phyloP scores from a whole-genome alignment of 257 asterid genomes.

The Solanum lignicaule region DNA sequence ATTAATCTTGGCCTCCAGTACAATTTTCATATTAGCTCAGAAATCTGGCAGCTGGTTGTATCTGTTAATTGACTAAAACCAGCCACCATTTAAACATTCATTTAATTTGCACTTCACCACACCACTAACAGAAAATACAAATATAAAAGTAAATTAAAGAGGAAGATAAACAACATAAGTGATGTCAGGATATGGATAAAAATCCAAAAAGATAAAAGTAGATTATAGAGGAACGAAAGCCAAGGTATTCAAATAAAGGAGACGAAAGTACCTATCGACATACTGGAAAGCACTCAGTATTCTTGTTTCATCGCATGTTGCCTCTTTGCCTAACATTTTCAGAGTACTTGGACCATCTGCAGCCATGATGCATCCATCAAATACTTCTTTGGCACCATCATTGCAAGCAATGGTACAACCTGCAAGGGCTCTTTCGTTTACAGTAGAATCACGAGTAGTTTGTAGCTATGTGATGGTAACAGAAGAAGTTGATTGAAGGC shows the following conservation, averaged over 20 bases:
- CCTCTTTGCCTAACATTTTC: slow-evolving; percentile 50
- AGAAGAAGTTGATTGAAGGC: not conserved
- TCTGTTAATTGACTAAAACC: not conserved
- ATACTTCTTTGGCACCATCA: slow-evolving; percentile 42
- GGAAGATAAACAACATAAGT: not conserved
- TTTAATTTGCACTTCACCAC: not conserved
- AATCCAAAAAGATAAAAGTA: not conserved
- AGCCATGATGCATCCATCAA: slow-evolving; percentile 59
- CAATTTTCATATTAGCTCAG: not conserved
- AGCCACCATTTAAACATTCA: not conserved
- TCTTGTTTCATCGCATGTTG: slow-evolving; percentile 57
- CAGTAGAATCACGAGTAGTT: not conserved
- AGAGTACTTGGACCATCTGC: slow-evolving; percentile 75
- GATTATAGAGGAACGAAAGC: not conserved
- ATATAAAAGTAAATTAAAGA: too few species aligned
- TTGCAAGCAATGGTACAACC: slow-evolving; percentile 46
- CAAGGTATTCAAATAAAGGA: not conserved
- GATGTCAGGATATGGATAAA: too few species aligned
- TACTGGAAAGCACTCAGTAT: slow-evolving; percentile 83
- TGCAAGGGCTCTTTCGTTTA: slow-evolving; percentile 8
- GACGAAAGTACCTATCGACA: slow-evolving; percentile 38
- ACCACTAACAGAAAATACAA: too few species aligned
- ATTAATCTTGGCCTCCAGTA: not conserved
- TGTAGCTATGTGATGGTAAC: not conserved
- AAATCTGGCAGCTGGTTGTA: not conserved